Conservation (phyloP, 768 basidiomycete genomes). For the Saitozyma podzolica region DNA sequence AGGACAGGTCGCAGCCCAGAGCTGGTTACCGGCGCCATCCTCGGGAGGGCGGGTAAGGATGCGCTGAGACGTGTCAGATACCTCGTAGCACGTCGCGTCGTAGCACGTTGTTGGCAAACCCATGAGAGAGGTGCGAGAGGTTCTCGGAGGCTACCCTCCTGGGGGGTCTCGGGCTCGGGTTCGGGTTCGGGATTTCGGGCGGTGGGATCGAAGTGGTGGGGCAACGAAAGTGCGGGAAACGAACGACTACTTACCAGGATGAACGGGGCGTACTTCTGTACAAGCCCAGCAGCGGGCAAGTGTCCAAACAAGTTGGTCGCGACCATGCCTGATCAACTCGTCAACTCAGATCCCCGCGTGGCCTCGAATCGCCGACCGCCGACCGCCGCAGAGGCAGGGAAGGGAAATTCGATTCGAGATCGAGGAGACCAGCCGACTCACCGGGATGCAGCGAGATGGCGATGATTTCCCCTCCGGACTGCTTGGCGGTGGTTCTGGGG, state of each 20-base stretch:
- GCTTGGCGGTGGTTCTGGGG: neutral
- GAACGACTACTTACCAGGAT: slow-evolving; percentile 22
- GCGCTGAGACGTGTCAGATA: neutral
- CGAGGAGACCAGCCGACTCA: slow-evolving; percentile 5
- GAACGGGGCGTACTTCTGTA: slow-evolving; percentile 26
- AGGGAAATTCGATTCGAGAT: too few species aligned
- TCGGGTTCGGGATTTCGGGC: too few species aligned
- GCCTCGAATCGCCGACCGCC: too few species aligned
- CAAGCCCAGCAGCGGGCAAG: slow-evolving; percentile 12
- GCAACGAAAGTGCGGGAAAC: too few species aligned
- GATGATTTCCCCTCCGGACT: slow-evolving; percentile 22
- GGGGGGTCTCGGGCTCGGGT: too few species aligned
- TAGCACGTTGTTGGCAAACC: too few species aligned
- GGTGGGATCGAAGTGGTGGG: too few species aligned
- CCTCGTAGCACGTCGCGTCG: too few species aligned
- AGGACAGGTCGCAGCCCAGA: slow-evolving; percentile 39
- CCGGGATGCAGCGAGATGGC: slow-evolving; percentile 43
- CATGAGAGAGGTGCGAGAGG: too few species aligned
- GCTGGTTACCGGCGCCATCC: slow-evolving; percentile 35
- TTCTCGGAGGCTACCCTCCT: too few species aligned
- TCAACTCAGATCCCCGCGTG: too few species aligned
- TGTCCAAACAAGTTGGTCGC: slow-evolving; percentile 35
- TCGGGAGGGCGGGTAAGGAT: slow-evolving; percentile 19
- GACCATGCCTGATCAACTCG: slow-evolving; percentile 30
- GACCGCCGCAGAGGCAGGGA: too few species aligned